Conservation (phyloP, 176 grass and related monocot genomes). For the Hordeum vulgare region MorexV3_pseudomolecules_assembly NC_058522.1:446983165-446983664, state of each 20-base stretch:
- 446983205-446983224: no score
- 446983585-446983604: no score
- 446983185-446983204: no score
- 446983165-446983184: no score
- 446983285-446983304: no score
- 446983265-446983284: no score
- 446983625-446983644: background rate
- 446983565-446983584: background rate
- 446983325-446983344: no score
- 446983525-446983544: background rate
- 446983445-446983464: background rate
- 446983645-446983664: background rate
- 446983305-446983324: no score
- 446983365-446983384: background rate
- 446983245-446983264: no score
- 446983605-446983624: background rate
- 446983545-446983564: background rate
- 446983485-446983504: background rate
- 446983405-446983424: background rate
- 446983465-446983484: background rate
- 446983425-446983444: background rate
- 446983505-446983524: background rate
- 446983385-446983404: background rate
- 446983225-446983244: no score
- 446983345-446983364: no score